These are phyloP conservation scores for Stachybotrys chartarum DNA, from an alignment of 2,329 filamentous ascomycete genomes.

Conservation along the genomic window DNA sequence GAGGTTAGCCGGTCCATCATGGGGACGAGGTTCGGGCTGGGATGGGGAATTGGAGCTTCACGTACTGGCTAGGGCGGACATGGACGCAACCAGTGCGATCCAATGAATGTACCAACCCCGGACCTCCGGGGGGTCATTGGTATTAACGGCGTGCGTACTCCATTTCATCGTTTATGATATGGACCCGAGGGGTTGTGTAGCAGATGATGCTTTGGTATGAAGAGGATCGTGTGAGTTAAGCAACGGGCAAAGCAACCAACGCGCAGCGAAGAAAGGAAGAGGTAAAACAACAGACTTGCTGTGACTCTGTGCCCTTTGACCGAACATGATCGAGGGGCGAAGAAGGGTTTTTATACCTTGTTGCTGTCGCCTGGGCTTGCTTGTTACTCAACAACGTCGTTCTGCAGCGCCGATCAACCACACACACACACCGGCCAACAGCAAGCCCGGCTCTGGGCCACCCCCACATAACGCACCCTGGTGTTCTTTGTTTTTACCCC, in stretches of 20 bases:
- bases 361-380: background rate
- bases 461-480: too few species aligned
- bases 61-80: conserved; percentile 25
- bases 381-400: background rate
- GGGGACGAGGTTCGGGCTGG: background rate
- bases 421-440: too few species aligned
- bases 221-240: background rate
- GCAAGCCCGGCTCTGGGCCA: too few species aligned
- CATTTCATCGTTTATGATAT: background rate
- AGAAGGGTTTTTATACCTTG: background rate
- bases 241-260: background rate
- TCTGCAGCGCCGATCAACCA: background rate
- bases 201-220: background rate
- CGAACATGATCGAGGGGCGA: too few species aligned
- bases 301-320: background rate
- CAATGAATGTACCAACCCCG: conserved; percentile 25
- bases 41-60: background rate
- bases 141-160: conserved; percentile 29
- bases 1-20: background rate
- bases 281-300: background rate
- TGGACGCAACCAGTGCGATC: conserved; percentile 22
- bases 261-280: background rate
- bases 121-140: conserved; percentile 23
- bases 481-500: too few species aligned
- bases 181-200: background rate